These are phyloP conservation scores for Plasmodium coatneyi DNA, from an alignment of 169 alveolate genomes.

Conservation along the genomic window DNA sequence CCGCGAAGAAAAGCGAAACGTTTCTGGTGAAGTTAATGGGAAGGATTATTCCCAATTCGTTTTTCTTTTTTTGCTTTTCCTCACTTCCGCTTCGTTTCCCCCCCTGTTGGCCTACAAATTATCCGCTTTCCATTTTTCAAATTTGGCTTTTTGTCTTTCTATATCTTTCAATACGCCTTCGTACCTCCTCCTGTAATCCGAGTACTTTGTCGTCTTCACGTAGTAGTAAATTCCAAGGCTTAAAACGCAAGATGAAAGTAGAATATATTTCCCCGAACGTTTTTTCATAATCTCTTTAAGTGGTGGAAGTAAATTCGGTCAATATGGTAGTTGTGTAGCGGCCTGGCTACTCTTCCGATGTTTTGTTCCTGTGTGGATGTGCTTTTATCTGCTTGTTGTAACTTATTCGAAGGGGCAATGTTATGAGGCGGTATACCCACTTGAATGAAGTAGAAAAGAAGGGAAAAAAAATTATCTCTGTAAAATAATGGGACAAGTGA, in stretches of 20 bases:
- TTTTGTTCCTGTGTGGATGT: neutral
- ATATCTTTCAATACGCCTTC: constrained; percentile 74
- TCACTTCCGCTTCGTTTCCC: neutral
- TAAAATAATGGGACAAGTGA: neutral
- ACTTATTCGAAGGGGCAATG: neutral
- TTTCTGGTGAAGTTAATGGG: neutral
- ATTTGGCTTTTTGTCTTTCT: constrained; percentile 73
- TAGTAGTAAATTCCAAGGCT: constrained; percentile 71
- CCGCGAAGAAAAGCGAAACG: neutral
- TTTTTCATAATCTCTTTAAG: constrained; percentile 25
- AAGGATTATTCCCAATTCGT: neutral
- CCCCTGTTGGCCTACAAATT: constrained; percentile 31
- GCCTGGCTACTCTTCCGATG: neutral
- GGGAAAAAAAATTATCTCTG: neutral
- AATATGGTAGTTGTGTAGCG: neutral
- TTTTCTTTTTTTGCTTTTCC: neutral
- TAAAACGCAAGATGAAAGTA: constrained; percentile 30
- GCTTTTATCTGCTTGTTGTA: neutral
- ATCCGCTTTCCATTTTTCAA: constrained; percentile 70
- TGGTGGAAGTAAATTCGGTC: neutral
- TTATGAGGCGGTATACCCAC: neutral
- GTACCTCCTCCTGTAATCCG: constrained; percentile 62
- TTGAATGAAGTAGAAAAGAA: neutral
- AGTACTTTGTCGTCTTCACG: constrained; percentile 50
- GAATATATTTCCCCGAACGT: constrained; percentile 14